Base-by-base conservation (phyloP, 805 yeast genomes). In the Candida silvatica region DNA sequence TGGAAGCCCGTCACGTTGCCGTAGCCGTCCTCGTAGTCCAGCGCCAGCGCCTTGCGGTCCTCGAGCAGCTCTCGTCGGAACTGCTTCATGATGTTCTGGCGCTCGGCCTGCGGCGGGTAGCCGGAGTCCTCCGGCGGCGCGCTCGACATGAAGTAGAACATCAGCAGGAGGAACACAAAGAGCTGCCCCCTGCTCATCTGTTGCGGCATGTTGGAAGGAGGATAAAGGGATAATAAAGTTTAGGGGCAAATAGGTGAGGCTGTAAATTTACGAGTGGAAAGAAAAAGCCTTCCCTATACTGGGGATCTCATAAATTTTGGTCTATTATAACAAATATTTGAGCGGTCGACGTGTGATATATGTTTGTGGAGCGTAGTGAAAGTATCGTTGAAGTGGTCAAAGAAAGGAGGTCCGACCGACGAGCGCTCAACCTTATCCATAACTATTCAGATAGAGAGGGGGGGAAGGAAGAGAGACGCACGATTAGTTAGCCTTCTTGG, bases 1-100 rank as follows among this genome's bases (percentile, higher is more conserved):
- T 65, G 67, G 38, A 79, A 72, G 3, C 95, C 95, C 0, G 92
- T 80, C 12, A 84, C 53, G 46, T 82, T 80, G 1, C 82, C 81
- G 50, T 77, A 78, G 5, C 83, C 85, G 4, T 56, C 40, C 15
- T 50, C 36, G 51, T 68, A 78, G 1, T 69, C 63, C 29, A 71
- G 44, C 23, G 79, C 53, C 2, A 54, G 22, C 17, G 37, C 48
- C 3, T 52, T 42, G 17, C 58, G 35, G 51, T 66, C 43, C 44
- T 44, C 40, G 44, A 43, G 31, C 49, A 52, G 41, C 39, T 47
- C 66, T 22, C 57, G 47, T 31, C 59, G 62, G 33, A 69, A 56
- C 8, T 53, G 47, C n/a, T 53, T 43, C 12, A 71, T 33, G 11
- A 58, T 51, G 15, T 42, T n/a, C 9, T 45, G 34, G 12, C 51